Conservation (phyloP, 2,329 filamentous ascomycete species). For the Trichoderma semiorbis region DNA sequence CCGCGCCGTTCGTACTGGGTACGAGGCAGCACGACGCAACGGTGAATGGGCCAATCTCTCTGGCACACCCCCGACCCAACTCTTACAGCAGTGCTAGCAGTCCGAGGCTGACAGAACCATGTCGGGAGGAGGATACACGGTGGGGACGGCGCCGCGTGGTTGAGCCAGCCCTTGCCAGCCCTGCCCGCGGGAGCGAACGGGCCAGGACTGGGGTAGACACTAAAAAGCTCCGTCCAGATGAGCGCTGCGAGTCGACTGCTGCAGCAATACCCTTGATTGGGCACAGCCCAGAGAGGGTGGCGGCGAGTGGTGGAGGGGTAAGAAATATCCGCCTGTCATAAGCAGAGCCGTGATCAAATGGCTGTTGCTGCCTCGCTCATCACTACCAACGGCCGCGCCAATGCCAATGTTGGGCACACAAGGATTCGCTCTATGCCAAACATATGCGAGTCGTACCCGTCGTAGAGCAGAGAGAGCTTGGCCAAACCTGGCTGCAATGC, state of each 20-base stretch:
- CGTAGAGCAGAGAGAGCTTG: background rate
- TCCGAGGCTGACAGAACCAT: conserved; percentile 20
- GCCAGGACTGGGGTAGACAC: conserved; percentile 17
- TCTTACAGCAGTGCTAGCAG: background rate
- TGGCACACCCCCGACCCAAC: background rate
- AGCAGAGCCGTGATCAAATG: conserved; percentile 11
- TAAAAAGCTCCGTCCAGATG: conserved; percentile 18
- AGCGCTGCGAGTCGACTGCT: conserved; percentile 12
- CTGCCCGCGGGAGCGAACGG: conserved; percentile 18
- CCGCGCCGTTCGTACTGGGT: conserved; percentile 7
- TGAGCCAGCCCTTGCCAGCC: conserved; percentile 20
- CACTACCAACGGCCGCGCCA: conserved; percentile 5
- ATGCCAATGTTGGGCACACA: conserved; percentile 14
- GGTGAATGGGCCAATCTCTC: conserved; percentile 14
- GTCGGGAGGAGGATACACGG: conserved; percentile 9
- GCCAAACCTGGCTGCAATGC: background rate
- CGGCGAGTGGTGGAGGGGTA: conserved; percentile 3
- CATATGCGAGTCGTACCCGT: conserved; percentile 3
- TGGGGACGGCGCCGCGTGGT: conserved; percentile 19
- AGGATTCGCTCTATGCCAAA: conserved; percentile 7
- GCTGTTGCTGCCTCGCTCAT: conserved; percentile 8
- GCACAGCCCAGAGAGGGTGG: conserved; percentile 6
- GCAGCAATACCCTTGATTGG: conserved; percentile 8
- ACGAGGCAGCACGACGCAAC: background rate
- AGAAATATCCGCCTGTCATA: conserved; percentile 6